Base-by-base conservation (phyloP, 1,284 basidiomycete genomes). In the Papiliotrema fonsecae region DNA sequence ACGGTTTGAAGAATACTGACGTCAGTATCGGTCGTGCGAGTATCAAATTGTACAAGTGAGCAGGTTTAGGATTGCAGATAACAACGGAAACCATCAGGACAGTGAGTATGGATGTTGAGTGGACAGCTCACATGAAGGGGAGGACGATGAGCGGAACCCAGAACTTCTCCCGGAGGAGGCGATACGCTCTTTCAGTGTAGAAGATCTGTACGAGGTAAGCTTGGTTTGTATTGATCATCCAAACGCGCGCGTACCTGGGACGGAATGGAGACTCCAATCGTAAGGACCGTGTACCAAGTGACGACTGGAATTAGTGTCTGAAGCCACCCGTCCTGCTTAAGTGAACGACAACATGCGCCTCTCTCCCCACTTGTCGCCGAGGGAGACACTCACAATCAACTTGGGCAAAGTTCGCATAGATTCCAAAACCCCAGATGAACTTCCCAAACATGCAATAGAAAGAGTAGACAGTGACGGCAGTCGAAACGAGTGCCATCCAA, bases 401-500 rank as follows among this genome's bases (percentile, higher is more conserved):
- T 2, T 36, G 6, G 24, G 31, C 14, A 38, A 45, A 45, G 14
- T 45, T 26, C n/a, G 14, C 10, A 30, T 19, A 45, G 7, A n/a
- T 38, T 9, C 44, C 44, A 21, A 45, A 45, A 18, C 35, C 34
- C 4, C n/a, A 6, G 44, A 38, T 35, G 44, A 45, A 45, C 5
- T 21, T 9, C 4, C 11, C 21, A 32, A 32, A 45, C 2, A 45
- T 24, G 35, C 38, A 45, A 25, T 38, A 32, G 6, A 45, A 9
- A 2, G 22, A 32, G 9, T 18, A 45, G 11, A 14, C 30, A 14
- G 44, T 37, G 14, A 35, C 38, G 6, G 44, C 44, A 14, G 25
- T 36, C n/a, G 34, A 7, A 14, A 45, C 24, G 2, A 21, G 4
- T 4, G 10, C 34, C 1, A 24, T 4, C 44, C 44, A 37, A 4